Base-by-base conservation (phyloP, 495 filamentous ascomycete species). In the Friedmanniomyces endolithicus region DNA sequence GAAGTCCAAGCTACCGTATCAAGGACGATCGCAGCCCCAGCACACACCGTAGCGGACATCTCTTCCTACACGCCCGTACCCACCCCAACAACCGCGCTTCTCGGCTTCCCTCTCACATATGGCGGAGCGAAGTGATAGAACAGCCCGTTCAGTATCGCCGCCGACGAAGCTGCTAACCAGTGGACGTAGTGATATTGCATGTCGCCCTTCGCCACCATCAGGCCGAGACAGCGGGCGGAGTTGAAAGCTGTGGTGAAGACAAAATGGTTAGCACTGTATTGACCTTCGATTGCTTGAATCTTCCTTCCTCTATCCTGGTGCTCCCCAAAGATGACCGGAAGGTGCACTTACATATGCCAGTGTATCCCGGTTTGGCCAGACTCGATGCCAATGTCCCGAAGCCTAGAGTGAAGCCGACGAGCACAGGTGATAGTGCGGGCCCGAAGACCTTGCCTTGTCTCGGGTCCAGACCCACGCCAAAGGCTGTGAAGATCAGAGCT, bases 401-500 rank as follows among this genome's bases (percentile, higher is more conserved):
- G 3, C 29, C 51, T 11, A 62, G 35, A 33, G 33, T 54, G 1
- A 55, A 20, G 11, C 56, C 57, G 2, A 62, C 48, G 20, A 62
- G 33, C 12, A 59, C 24, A 4, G 60, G 56, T 7, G 22, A 24
- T n/a, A 62, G 45, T 4, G 56, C 45, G 11, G 60, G 27, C 25
- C 60, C 60, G 8, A 62, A 44, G 6, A 55, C 51, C 12, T 51
- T 59, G 9, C 27, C 56, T 37, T 59, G 50, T 16, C 60, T 4
- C 6, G 60, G 56, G 43, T 59, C 56, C 3, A 59, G 52, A 41
- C 60, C 60, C 16, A 62, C 52, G 11, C 60, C 60, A 31, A 62
- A 62, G 6, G 60, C 53, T 16, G 46, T 51, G 50, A 62, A 50
- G 20, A 62, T 62, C 1, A 56, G 44, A 0, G 35, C 52, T 45